Evolutionary conservation across 331 rosid species (phyloP).

Genomic region (Pyracantha coccinea): DNA sequence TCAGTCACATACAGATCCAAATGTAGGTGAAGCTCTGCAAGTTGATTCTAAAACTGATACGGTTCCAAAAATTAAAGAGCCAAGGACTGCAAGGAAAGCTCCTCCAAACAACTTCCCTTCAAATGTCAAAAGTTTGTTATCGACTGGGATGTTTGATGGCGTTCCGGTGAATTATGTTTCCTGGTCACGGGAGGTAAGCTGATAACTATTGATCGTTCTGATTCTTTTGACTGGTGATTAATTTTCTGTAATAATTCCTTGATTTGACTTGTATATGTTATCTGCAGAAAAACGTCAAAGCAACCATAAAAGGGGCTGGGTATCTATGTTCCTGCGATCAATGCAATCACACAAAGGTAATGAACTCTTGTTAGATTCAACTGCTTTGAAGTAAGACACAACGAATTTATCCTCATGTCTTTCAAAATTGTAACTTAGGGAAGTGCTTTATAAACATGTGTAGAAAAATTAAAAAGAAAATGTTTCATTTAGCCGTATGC

Average conservation of each 20-base stretch:
- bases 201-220: conserved; percentile 9
- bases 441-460: too few relatives aligned
- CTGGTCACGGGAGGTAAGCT: conserved; percentile 84
- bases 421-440: too few relatives aligned
- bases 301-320: conserved; percentile 81
- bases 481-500: too few relatives aligned
- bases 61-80: conserved; percentile 47
- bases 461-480: too few relatives aligned
- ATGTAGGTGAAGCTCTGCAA: conserved; percentile 35
- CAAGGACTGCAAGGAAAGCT: conserved; percentile 59
- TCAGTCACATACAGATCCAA: conserved; percentile 36
- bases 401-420: neutral
- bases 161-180: conserved; percentile 82
- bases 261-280: conserved; percentile 6
- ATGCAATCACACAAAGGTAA: conserved; percentile 73
- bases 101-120: conserved; percentile 87
- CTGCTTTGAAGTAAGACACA: neutral
- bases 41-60: conserved; percentile 32
- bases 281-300: conserved; percentile 66
- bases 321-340: conserved; percentile 76
- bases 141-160: conserved; percentile 93
- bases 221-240: conserved; percentile 16
- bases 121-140: conserved; percentile 87
- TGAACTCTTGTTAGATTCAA: conserved; percentile 10
- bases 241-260: neutral